Evolutionary conservation across 345 rosid species (phyloP).

Genomic region (Melaleuca alternifolia): DNA sequence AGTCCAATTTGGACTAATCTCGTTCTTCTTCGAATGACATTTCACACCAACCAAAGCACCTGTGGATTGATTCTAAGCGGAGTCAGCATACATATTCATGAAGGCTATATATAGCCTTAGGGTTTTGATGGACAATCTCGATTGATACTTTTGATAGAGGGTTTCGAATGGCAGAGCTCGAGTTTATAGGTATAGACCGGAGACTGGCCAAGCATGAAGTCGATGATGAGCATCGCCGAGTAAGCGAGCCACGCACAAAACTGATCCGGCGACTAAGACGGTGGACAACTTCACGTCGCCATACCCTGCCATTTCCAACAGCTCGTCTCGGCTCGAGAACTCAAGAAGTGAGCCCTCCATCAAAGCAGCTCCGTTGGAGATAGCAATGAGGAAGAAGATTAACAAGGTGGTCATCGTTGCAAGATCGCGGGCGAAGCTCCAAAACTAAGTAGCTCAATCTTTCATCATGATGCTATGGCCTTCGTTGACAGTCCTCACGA

Average conservation of each 20-base stretch:
- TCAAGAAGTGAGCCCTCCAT: background rate
- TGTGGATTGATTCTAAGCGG: background rate
- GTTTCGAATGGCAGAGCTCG: background rate
- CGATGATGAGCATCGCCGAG: background rate
- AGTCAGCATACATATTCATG: background rate
- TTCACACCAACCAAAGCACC: slow-evolving; percentile 7
- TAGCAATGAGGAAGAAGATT: background rate
- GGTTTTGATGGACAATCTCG: background rate
- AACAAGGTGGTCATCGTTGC: background rate
- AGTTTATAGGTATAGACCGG: slow-evolving; percentile 1
- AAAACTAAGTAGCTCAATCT: background rate
- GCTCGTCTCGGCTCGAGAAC: slow-evolving; percentile 33
- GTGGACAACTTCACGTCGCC: slow-evolving; percentile 64
- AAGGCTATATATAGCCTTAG: background rate
- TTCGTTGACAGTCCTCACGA: background rate
- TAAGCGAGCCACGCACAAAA: slow-evolving; percentile 16
- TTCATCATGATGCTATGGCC: background rate
- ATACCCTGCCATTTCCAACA: slow-evolving; percentile 55
- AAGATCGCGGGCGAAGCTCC: background rate
- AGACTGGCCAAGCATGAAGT: slow-evolving; percentile 1
- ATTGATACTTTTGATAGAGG: background rate
- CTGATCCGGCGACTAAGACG: slow-evolving; percentile 38
- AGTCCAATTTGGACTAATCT: background rate
- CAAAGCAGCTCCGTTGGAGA: background rate
- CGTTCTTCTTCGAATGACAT: slow-evolving; percentile 6